Percentiles rank a stretch among this genome's conserved stretches.
Evolutionary conservation across 495 filamentous ascomycete genomes (phyloP).

Genomic region (Rostrohypoxylon terebratum): DNA sequence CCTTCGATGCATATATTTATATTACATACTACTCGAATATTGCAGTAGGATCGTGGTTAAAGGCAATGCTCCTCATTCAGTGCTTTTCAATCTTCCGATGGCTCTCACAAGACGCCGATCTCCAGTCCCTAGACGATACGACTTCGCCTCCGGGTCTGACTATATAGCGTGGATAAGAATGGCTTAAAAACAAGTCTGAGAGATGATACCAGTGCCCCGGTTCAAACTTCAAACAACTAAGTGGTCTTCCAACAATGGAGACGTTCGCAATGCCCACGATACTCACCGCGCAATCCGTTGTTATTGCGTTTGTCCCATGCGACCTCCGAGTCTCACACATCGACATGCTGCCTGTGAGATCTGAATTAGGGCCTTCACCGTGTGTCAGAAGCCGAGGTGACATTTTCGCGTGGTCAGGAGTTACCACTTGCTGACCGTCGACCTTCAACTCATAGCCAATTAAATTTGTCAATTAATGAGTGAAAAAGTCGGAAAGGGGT

Average conservation of each 20-base stretch:
- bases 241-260: not conserved
- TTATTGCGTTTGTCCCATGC: conserved; percentile 1
- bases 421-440: not conserved
- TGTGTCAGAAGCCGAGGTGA: not conserved
- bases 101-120: not conserved
- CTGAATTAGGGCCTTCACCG: not conserved
- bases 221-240: not conserved
- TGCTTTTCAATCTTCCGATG: not conserved
- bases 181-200: not conserved
- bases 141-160: not conserved
- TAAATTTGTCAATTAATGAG: not conserved
- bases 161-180: not conserved
- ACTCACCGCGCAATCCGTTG: not conserved
- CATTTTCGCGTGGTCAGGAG: not conserved
- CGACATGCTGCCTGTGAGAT: not conserved
- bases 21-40: not conserved
- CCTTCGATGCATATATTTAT: conserved; percentile 9
- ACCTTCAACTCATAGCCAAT: not conserved
- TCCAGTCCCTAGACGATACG: not conserved
- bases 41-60: not conserved
- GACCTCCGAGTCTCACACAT: not conserved
- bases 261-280: not conserved
- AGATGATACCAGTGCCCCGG: not conserved
- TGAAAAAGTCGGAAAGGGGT: not conserved
- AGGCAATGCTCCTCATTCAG: not conserved